Conservation (phyloP, 495 filamentous ascomycete species). For the Chaetomidium leptoderma region DNA sequence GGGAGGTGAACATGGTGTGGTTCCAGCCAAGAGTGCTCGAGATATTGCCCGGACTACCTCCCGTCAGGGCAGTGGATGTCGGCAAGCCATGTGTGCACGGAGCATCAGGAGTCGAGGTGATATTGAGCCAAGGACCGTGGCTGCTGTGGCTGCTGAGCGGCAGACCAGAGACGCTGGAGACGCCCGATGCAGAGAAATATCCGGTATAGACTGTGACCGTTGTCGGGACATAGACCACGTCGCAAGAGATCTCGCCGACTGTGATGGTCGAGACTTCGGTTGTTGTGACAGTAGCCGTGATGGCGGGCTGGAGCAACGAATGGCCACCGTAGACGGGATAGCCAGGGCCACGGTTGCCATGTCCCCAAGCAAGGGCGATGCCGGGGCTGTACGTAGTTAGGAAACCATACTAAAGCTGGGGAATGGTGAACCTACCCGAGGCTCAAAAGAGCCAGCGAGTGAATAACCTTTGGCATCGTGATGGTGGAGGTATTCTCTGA, state of each 20-base stretch:
- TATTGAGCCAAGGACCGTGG: constrained; percentile 14
- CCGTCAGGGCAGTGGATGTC: neutral
- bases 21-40: constrained; percentile 1
- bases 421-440: constrained; percentile 1
- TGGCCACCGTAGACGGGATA: neutral
- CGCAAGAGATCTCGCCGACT: neutral
- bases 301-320: neutral
- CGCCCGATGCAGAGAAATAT: neutral
- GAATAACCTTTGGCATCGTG: constrained; percentile 11
- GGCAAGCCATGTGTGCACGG: constrained; percentile 2
- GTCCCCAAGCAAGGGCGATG: neutral
- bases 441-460: constrained; percentile 14
- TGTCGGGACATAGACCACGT: neutral
- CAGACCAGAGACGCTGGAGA: neutral
- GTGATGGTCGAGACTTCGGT: constrained; percentile 8
- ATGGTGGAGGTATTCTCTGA: neutral
- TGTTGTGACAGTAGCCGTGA: constrained; percentile 6
- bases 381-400: neutral
- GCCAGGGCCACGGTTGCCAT: neutral
- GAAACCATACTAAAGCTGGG: neutral
- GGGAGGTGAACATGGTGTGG: neutral
- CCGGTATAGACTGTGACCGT: constrained; percentile 15
- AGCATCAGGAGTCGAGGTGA: neutral
- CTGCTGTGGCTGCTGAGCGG: constrained; percentile 1
- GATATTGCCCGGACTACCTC: neutral